Conservation (phyloP, 2,329 filamentous ascomycete genomes). For the Xylariales sp. region DNA sequence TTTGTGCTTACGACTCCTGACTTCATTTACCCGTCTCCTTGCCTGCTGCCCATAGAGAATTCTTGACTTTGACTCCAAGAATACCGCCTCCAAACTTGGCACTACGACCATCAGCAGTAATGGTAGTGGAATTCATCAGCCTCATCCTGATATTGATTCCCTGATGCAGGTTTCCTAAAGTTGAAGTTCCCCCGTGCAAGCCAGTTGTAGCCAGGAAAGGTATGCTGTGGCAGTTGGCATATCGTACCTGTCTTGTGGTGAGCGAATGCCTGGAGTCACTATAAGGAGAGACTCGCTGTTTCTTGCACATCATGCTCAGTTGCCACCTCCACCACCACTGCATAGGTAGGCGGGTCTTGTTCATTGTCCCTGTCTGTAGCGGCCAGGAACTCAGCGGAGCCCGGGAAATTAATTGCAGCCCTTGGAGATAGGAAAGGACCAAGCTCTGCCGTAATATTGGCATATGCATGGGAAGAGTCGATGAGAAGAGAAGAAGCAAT, state of each 20-base stretch:
- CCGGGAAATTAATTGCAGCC: background rate
- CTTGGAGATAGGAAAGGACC: background rate
- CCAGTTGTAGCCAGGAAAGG: conserved; percentile 51
- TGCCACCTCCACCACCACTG: background rate
- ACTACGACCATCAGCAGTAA: conserved; percentile 37
- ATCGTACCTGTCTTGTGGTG: conserved; percentile 36
- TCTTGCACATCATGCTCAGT: background rate
- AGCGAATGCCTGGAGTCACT: background rate
- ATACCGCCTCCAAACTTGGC: conserved; percentile 46
- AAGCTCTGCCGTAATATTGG: background rate
- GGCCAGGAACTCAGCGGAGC: background rate
- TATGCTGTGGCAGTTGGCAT: conserved; percentile 38
- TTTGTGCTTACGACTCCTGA: background rate
- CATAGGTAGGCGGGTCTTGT: background rate
- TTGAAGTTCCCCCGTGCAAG: conserved; percentile 46
- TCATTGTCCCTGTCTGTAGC: background rate
- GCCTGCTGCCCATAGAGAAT: conserved; percentile 43
- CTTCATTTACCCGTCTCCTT: conserved; percentile 41
- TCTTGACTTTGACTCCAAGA: conserved; percentile 39
- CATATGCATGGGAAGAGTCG: background rate
- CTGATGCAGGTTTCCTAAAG: conserved; percentile 40
- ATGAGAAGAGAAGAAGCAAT: background rate
- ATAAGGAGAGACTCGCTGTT: background rate
- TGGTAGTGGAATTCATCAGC: conserved; percentile 36
- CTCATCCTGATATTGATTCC: conserved; percentile 47